phyloP scores from a whole-genome alignment of 345 rosid species.

The Lepidium aucheri region DNA sequence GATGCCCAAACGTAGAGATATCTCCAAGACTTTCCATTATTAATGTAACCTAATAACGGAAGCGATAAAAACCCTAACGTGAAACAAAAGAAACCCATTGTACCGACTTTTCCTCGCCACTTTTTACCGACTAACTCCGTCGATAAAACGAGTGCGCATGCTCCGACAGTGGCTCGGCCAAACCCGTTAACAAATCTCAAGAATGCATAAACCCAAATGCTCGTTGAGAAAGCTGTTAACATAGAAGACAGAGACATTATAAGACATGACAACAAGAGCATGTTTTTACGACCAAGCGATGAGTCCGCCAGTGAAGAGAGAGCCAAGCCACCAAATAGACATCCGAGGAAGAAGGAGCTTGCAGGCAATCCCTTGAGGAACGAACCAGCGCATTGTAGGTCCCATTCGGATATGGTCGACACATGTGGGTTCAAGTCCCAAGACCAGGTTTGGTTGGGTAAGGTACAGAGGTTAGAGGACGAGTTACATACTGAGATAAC shows the following conservation, averaged over 20 bases:
- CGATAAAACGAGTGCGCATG: conserved; percentile 39
- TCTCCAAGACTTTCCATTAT: conserved; percentile 43
- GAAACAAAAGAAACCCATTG: conserved; percentile 38
- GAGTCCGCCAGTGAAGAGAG: conserved; percentile 51
- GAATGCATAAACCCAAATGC: conserved; percentile 37
- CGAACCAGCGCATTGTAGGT: conserved; percentile 40
- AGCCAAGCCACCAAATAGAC: conserved; percentile 40
- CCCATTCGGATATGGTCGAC: conserved; percentile 49
- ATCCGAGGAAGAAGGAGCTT: conserved; percentile 52
- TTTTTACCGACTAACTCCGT: conserved; percentile 40
- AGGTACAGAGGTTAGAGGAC: conserved; percentile 26
- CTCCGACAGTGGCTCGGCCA: conserved; percentile 37
- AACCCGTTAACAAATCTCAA: conserved; percentile 41
- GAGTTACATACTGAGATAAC: conserved; percentile 14
- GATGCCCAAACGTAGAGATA: conserved; percentile 40
- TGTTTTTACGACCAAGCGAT: conserved; percentile 50
- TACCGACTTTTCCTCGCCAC: conserved; percentile 41
- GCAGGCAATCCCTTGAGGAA: conserved; percentile 45
- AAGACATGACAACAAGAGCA: conserved; percentile 39
- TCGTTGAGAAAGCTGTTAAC: conserved; percentile 31
- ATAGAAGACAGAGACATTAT: conserved; percentile 37
- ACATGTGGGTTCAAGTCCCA: conserved; percentile 35
- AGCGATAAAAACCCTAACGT: conserved; percentile 42
- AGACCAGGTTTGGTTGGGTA: conserved; percentile 34
- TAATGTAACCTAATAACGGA: conserved; percentile 33